phyloP scores from a whole-genome alignment of 2,329 filamentous ascomycete genomes.

The Ceratocystis colombiana region DNA sequence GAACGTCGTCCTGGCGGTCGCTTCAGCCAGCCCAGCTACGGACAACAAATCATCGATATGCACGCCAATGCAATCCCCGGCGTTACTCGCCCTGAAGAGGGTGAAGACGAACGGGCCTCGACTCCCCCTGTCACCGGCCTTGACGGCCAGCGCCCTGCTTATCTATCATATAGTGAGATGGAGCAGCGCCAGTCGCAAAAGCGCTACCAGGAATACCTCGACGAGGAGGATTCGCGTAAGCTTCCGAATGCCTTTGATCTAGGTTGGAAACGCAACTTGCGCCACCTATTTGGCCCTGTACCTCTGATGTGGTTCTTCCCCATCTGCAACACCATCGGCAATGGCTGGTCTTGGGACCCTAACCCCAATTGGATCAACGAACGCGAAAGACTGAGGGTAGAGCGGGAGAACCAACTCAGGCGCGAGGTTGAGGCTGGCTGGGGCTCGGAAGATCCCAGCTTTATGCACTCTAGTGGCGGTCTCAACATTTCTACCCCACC shows the following conservation, averaged over 20 bases:
- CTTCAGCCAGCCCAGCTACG: slow-evolving; percentile 47
- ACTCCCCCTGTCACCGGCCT: slow-evolving; percentile 27
- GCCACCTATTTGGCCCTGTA: slow-evolving; percentile 68
- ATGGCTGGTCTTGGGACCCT: slow-evolving; percentile 91
- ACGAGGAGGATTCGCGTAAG: slow-evolving; percentile 78
- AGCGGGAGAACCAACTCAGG: slow-evolving; percentile 50
- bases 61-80: slow-evolving; percentile 74
- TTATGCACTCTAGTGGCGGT: slow-evolving; percentile 24
- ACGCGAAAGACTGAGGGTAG: slow-evolving; percentile 49
- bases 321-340: slow-evolving; percentile 72
- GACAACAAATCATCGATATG: slow-evolving; percentile 68
- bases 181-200: slow-evolving; percentile 46
- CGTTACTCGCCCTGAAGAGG: slow-evolving; percentile 70
- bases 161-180: slow-evolving; percentile 45
- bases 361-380: slow-evolving; percentile 68
- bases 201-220: slow-evolving; percentile 63
- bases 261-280: slow-evolving; percentile 68
- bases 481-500: slow-evolving; percentile 26
- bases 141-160: slow-evolving; percentile 35
- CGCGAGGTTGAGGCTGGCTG: slow-evolving; percentile 59
- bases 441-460: slow-evolving; percentile 38
- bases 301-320: slow-evolving; percentile 69
- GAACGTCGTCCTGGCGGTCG: slow-evolving; percentile 43
- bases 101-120: slow-evolving; percentile 46
- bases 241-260: slow-evolving; percentile 91